A percentile compares a stretch with the other conserved stretches of the same genome.
phyloP scores from a whole-genome alignment of 2,329 filamentous ascomycete species.

The Monosporascus sp. region DNA sequence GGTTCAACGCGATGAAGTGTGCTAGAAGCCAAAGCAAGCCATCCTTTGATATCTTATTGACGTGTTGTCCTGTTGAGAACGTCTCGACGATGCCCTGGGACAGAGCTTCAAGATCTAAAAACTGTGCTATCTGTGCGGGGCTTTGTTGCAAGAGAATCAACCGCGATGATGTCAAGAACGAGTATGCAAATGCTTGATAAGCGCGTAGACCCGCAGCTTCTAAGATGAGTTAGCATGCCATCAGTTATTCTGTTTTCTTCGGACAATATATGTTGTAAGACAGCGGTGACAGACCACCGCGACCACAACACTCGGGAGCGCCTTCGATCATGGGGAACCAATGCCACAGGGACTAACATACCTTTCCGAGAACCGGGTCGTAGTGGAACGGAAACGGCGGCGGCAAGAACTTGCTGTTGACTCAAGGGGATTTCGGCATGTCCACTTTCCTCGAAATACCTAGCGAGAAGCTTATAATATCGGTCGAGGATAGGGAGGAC shows the following conservation, averaged over 20 bases:
- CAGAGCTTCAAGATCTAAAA: slow-evolving; percentile 36
- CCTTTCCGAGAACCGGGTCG: slow-evolving; percentile 9
- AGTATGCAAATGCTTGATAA: slow-evolving; percentile 26
- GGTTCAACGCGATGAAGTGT: slow-evolving; percentile 58
- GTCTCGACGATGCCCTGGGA: slow-evolving; percentile 36
- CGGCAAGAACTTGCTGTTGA: slow-evolving; percentile 13
- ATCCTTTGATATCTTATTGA: slow-evolving; percentile 27
- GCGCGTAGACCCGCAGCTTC: slow-evolving; percentile 6
- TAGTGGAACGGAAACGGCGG: slow-evolving; percentile 21
- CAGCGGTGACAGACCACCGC: too few species aligned
- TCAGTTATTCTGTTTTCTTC: neutral
- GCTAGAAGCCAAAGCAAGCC: slow-evolving; percentile 60
- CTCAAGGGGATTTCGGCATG: slow-evolving; percentile 10
- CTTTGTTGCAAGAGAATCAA: slow-evolving; percentile 38
- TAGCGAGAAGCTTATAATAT: slow-evolving; percentile 39
- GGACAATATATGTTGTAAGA: too few species aligned
- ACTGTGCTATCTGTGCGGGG: slow-evolving; percentile 29
- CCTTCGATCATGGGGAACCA: too few species aligned
- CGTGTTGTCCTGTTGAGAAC: slow-evolving; percentile 22
- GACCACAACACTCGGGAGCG: too few species aligned
- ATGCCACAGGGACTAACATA: slow-evolving; percentile 11
- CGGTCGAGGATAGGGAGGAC: slow-evolving; percentile 21
- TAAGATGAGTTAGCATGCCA: slow-evolving; percentile 4
- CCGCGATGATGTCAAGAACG: slow-evolving; percentile 24
- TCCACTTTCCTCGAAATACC: slow-evolving; percentile 25